These are phyloP conservation scores for Scytalidium sp. DNA, from an alignment of 2,329 filamentous ascomycete species.

Conservation along the genomic window DNA sequence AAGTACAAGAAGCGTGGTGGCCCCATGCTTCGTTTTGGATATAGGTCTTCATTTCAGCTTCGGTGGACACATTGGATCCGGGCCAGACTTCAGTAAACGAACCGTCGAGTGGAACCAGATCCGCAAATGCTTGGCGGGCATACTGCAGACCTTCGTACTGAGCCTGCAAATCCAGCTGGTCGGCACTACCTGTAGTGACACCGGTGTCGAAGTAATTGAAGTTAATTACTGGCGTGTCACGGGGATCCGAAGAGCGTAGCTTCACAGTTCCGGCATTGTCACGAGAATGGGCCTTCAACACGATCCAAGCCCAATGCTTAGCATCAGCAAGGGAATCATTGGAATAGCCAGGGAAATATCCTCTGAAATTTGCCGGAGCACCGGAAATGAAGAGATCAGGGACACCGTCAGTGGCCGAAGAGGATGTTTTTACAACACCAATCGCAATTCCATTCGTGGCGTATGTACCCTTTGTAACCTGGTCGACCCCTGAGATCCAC, in stretches of 20 bases:
- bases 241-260: slow-evolving; percentile 58
- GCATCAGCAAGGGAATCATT: slow-evolving; percentile 30
- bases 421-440: slow-evolving; percentile 19
- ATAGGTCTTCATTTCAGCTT: slow-evolving; percentile 42
- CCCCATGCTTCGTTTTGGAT: slow-evolving; percentile 49
- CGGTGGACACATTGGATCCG: slow-evolving; percentile 34
- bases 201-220: slow-evolving; percentile 57
- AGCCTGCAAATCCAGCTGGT: slow-evolving; percentile 11
- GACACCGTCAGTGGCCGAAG: slow-evolving; percentile 35
- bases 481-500: slow-evolving; percentile 17
- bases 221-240: slow-evolving; percentile 58
- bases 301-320: slow-evolving; percentile 33
- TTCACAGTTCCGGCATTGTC: slow-evolving; percentile 60
- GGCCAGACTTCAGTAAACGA: slow-evolving; percentile 39
- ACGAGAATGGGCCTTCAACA: slow-evolving; percentile 60
- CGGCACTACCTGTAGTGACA: no score
- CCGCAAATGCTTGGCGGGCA: slow-evolving; percentile 31
- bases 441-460: slow-evolving; percentile 50
- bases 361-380: slow-evolving; percentile 29
- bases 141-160: slow-evolving; percentile 10
- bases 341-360: slow-evolving; percentile 40
- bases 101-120: slow-evolving; percentile 39
- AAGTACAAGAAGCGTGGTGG: slow-evolving; percentile 55
- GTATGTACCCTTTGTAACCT: slow-evolving; percentile 19
- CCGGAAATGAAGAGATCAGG: slow-evolving; percentile 32